phyloP scores from a whole-genome alignment of 305 asterid genomes.

The Fraxinus angustifolia region DNA sequence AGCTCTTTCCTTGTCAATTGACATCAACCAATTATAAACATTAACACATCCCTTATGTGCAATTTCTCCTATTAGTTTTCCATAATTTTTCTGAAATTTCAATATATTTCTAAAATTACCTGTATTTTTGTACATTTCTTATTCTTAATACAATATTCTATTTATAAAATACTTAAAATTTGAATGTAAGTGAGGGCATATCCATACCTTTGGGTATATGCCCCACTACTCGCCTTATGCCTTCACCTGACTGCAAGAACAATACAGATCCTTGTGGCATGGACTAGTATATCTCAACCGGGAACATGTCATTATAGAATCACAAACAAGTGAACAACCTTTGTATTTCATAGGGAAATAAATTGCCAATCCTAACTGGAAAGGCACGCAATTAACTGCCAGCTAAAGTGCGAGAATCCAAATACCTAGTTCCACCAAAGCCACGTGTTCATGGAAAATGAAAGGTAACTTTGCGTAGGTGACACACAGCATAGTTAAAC shows the following conservation, averaged over 20 bases:
- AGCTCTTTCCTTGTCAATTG: background rate
- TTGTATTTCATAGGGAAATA: background rate
- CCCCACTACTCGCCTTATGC: background rate
- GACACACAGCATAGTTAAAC: background rate
- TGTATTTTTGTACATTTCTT: background rate
- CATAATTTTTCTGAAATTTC: background rate
- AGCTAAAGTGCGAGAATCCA: background rate
- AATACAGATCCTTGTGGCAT: background rate
- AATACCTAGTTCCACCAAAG: too few relatives aligned
- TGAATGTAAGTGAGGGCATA: background rate
- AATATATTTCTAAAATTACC: background rate
- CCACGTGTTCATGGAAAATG: too few relatives aligned
- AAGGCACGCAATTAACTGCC: background rate
- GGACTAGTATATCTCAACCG: background rate
- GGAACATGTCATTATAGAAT: background rate
- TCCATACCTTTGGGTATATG: background rate
- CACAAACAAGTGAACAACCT: background rate
- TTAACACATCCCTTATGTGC: background rate
- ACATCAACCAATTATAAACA: background rate
- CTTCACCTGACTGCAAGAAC: background rate
- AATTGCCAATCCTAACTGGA: background rate
- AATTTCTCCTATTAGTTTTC: background rate
- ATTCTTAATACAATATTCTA: background rate
- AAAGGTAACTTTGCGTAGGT: too few relatives aligned
- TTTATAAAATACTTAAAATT: background rate